Base-by-base conservation (phyloP, 345 rosid genomes). In the Linum tenue region DNA sequence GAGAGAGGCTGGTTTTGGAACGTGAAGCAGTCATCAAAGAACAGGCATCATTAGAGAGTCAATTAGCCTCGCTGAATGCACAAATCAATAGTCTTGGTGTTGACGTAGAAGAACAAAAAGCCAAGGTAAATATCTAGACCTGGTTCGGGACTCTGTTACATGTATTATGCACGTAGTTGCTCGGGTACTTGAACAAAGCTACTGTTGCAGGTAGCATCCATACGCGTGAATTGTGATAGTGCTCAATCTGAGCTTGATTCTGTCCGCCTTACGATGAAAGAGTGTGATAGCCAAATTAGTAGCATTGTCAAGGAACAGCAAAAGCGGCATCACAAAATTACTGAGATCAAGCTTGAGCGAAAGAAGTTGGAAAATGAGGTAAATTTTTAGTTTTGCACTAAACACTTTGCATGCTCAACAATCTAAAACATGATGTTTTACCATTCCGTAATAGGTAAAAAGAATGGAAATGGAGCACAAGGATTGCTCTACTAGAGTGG, bases 331-430 rank as follows among this genome's bases (percentile, higher is more conserved):
- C 86, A 86, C 60, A 80, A 80, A 67, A 85, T 88, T 70, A 74
- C 78, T 72, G 97, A 90, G 69, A 73, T 70, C 68, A 90, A 84
- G 72, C 89, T 94, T 69, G 95, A 88, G 80, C 83, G 82, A 79
- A 94, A 87, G 85, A 94, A 78, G 84, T 66, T 94, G 78, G 99
- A 94, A 76, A 94, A 94, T 84, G 99, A 88, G 99, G 97, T 94
- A 79, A 55, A 65, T 64, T 64, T 71, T 22, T 31, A 5, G 56
- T 17, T 16, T 17, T 12, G 14, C 56, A 12, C 42, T 22, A 6
- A 41, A 37, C 3, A 35, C 9, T 37, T 67, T 22, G 31, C 70
- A 51, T 37, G 31, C 56, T 63, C 70, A 68, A 57, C 66, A 35
- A 58, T 5, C 51, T 56, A 5, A 53, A 59, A 22, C 12, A 15